Evolutionary conservation across 1,284 basidiomycete species (phyloP), one percentile per base, ranked within the genome.

Genomic region (Ustilago loliicola): DNA sequence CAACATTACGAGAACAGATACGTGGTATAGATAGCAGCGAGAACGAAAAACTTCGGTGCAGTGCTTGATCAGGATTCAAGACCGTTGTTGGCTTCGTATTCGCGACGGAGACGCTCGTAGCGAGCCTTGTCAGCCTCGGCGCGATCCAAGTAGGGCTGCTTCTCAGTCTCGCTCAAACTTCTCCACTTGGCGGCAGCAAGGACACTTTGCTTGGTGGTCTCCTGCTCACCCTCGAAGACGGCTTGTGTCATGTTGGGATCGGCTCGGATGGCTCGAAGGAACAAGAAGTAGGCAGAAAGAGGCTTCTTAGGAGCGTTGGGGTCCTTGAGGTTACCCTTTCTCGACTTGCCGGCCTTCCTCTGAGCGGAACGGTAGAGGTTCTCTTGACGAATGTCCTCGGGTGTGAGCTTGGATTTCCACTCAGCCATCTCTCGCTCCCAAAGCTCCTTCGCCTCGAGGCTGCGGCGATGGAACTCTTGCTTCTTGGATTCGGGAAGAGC

Each of bases 271-370:
- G 82, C 79, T 86, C 95, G 94, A 74, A 97, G 87, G 89, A 96
- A 98, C 91, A 96, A 93, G 82, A 97, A 97, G 86, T 97, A 98
- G 3, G 95, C 95, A 81, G 91, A 93, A 32, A 97, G 90, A 3
- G 95, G 95, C 87, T 96, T 96, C 91, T 96, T 96, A 10, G 95
- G 95, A 21, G 94, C 95, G 84, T 97, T 96, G 30, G 95, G 95
- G 86, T 98, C 95, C 89, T 96, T 96, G 87, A 98, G 92, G 87
- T 98, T 97, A 74, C 93, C 93, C 89, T 93, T 94, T 80, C 94
- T 90, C 59, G 93, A 95, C 87, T 95, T 95, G 83, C 95, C 96
- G 21, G 94, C 93, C 87, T 94, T 95, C 74, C 95, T 91, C 88
- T 96, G 95, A 48, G 94, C 94, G 40, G 95, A 91, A 52, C 95